These are phyloP conservation scores for Artemisia annua DNA, from an alignment of 129 eudicot genomes.

Conservation along the genomic window DNA sequence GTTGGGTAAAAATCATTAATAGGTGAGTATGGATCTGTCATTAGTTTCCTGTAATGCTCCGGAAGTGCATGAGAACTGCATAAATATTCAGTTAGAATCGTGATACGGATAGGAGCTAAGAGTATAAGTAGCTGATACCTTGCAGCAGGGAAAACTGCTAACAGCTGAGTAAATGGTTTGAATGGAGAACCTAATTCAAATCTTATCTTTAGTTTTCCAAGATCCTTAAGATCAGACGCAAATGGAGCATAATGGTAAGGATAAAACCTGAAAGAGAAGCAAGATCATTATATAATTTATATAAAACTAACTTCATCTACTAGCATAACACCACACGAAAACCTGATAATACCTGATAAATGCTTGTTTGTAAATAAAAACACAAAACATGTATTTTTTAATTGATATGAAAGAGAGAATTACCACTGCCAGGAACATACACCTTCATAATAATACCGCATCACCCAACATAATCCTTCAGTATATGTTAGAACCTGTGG, in stretches of 20 bases:
- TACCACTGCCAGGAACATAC: conserved; percentile 4
- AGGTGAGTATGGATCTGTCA: conserved; percentile 42
- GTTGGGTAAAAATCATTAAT: conserved; percentile 51
- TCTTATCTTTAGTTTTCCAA: too few species aligned
- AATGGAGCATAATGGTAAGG: too few species aligned
- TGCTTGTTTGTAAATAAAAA: background rate
- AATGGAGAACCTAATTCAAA: too few species aligned
- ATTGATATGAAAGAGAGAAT: background rate
- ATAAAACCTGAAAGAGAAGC: conserved; percentile 15
- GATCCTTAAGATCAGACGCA: too few species aligned
- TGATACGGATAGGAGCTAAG: background rate
- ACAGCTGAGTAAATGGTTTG: too few species aligned
- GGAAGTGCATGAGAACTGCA: conserved; percentile 56
- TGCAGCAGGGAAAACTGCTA: too few species aligned
- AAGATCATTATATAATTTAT: conserved; percentile 36
- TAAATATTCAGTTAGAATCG: background rate
- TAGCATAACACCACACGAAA: too few species aligned
- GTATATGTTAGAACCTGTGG: background rate
- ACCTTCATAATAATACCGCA: background rate
- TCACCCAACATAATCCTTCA: conserved; percentile 3
- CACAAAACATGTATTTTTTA: background rate
- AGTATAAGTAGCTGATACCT: too few species aligned
- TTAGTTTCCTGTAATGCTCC: conserved; percentile 32
- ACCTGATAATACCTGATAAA: background rate
- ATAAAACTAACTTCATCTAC: background rate